Conservation (phyloP, 2,329 filamentous ascomycete genomes). For the Neocucurbitaria cava region DNA sequence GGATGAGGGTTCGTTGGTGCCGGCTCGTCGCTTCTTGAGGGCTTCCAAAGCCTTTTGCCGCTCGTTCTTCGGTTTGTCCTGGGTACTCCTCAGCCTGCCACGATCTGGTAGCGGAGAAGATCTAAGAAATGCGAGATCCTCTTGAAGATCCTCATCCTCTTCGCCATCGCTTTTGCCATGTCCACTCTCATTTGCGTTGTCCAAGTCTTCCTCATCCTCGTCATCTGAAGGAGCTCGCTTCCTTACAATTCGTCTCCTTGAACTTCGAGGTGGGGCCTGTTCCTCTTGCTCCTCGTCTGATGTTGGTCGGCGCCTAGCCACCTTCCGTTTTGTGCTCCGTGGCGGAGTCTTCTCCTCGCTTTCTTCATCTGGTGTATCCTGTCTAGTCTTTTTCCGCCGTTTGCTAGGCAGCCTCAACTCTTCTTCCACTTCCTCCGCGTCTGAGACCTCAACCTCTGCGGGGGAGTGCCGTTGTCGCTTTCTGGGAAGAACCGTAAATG, state of each 20-base stretch:
- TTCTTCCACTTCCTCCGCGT: slow-evolving; percentile 4
- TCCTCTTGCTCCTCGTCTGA: slow-evolving; percentile 14
- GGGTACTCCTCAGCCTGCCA: slow-evolving; percentile 31
- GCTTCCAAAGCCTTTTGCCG: slow-evolving; percentile 53
- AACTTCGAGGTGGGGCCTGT: slow-evolving; percentile 10
- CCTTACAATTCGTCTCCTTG: background rate
- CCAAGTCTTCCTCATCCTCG: slow-evolving; percentile 18
- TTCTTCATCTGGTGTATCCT: slow-evolving; percentile 5
- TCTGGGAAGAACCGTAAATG: slow-evolving; percentile 20
- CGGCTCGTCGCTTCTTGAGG: slow-evolving; percentile 52
- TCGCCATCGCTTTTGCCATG: slow-evolving; percentile 5
- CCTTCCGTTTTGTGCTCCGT: slow-evolving; percentile 9
- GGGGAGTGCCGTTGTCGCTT: slow-evolving; percentile 10
- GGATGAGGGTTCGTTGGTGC: slow-evolving; percentile 34
- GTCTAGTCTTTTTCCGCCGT: background rate
- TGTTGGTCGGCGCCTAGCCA: background rate
- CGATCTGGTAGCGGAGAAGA: slow-evolving; percentile 41
- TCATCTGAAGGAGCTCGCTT: background rate
- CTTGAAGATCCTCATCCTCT: slow-evolving; percentile 51
- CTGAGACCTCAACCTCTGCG: slow-evolving; percentile 2
- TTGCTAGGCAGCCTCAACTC: background rate
- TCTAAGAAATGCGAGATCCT: slow-evolving; percentile 55
- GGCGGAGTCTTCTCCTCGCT: slow-evolving; percentile 12
- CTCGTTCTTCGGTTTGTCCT: slow-evolving; percentile 40
- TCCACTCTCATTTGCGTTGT: slow-evolving; percentile 5